Evolutionary conservation across 208 protist species (phyloP), one percentile per base, ranked within the genome.

Genomic region (Perkinsela sp.): DNA sequence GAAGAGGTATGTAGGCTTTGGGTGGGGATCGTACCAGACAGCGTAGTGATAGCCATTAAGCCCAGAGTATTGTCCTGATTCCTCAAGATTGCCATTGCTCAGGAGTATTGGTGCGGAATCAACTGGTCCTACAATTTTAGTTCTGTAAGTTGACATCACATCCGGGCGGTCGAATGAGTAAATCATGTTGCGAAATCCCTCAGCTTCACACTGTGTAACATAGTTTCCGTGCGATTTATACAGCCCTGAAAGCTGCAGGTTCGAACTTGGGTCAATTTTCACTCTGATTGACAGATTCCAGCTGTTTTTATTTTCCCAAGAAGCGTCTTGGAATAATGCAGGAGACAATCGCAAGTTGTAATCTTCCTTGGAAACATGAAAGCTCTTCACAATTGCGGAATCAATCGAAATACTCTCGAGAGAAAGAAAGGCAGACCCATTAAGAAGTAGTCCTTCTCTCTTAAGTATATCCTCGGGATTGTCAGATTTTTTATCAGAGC

Each of bases 151-250:
- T 1, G 72, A 32, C 30, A 74, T 31, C 30, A 72, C 68, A 48
- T 77, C 74, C 2, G 74, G 74, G 29, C 74, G 1, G 31, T 77
- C 74, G 66, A 70, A 32, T 57, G 72, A 72, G 31, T 73, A 77
- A 1, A 72, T 77, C 6, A 77, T 76, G n/a, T 67, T 31, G 1
- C 73, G 32, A 32, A 77, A 77, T 1, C 73, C 72, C 67, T 77
- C 74, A 22, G 74, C 68, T 32, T 77, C 74, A 40, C 72, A 76
- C 31, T 77, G 72, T 2, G 73, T 76, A 6, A 29, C 28, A 67
- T 66, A 70, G 32, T 67, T 29, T 30, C 66, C 68, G 22, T 15
- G 16, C 16, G 68, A 70, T 67, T 29, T 70, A n/a, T 70, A 70
- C 22, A 70, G n/a, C 68, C 68, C 68, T 22, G 31, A 66, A 6